Conservation (phyloP, 257 asterid species). For the Fraxinus pennsylvanica region DNA sequence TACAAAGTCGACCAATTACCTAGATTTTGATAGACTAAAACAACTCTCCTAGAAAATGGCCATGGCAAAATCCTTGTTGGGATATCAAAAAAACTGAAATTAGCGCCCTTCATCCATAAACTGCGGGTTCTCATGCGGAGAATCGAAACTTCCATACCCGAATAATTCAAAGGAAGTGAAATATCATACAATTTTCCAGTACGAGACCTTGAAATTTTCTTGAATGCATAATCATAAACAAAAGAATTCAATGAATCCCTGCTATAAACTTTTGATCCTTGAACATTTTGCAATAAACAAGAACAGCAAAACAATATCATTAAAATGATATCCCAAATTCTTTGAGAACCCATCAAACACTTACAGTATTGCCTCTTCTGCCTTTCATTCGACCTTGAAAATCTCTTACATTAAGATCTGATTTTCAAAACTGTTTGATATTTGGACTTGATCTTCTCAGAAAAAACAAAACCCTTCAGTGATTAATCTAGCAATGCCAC, state of each 20-base stretch:
- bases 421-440: background rate
- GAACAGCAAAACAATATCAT: slow-evolving; percentile 23
- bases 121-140: slow-evolving; percentile 50
- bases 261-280: slow-evolving; percentile 32
- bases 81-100: slow-evolving; percentile 42
- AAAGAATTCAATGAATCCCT: slow-evolving; percentile 54
- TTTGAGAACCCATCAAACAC: slow-evolving; percentile 58
- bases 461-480: background rate
- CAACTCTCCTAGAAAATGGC: slow-evolving; percentile 65
- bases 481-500: background rate
- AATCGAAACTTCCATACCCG: slow-evolving; percentile 48
- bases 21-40: slow-evolving; percentile 57
- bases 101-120: slow-evolving; percentile 55
- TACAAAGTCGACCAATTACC: slow-evolving; percentile 67
- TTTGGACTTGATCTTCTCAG: background rate
- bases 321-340: slow-evolving; percentile 28
- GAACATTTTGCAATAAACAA: slow-evolving; percentile 27
- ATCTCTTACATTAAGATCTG: background rate
- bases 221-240: slow-evolving; percentile 46
- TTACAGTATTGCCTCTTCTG: slow-evolving; percentile 24
- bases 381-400: slow-evolving; percentile 19
- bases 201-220: slow-evolving; percentile 28
- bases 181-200: slow-evolving; percentile 60
- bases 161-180: slow-evolving; percentile 53
- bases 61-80: slow-evolving; percentile 45